Base-by-base conservation (phyloP, 768 basidiomycete species). In the Hericium erinaceus region DNA sequence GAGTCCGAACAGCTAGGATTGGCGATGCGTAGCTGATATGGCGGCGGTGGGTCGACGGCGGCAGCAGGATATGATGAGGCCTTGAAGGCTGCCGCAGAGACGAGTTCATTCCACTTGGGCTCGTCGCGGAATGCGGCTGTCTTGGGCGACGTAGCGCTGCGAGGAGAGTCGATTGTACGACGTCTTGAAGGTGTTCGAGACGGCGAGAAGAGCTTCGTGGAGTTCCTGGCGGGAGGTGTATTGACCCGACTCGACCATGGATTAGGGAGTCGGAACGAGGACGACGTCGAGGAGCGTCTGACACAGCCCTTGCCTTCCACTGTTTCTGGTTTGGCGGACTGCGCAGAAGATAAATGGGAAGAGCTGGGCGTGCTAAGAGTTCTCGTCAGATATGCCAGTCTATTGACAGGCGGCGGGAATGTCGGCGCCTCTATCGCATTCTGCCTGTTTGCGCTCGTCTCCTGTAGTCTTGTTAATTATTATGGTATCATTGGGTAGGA, bases 31-130 rank as follows among this genome's bases (percentile, higher is more conserved):
- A 53, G 44, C 11, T 41, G 61, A 28, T 62, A 60, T 0, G 59
- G 59, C 16, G 61, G 61, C 16, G 59, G 61, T 15, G 46, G 48
- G 12, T 60, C 61, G 37, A 44, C 8, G 2, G 44, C 12, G 41
- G 0, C 20, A 6, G 40, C 54, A 5, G 33, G 2, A 8, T 33
- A 33, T 33, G 33, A 33, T 33, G 33, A 33, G 33, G 9, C 33
- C 9, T 33, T 33, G 33, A 8, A 33, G 33, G 33, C 33, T 33
- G 33, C 33, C 33, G 2, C 5, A 8, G 33, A 33, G 33, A 33
- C 9, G 8, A 33, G 33, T 10, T 33, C 33, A 33, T 18, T 46
- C 44, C n/a, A 16, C n/a, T 46, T 46, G 9, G 44, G 16, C 44
- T 22, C 16, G 44, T n/a, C 44, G 16, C 44, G 12, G 44, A 46